Evolutionary conservation across 2,329 filamentous ascomycete species (phyloP).

Genomic region (Polychaeton citri): DNA sequence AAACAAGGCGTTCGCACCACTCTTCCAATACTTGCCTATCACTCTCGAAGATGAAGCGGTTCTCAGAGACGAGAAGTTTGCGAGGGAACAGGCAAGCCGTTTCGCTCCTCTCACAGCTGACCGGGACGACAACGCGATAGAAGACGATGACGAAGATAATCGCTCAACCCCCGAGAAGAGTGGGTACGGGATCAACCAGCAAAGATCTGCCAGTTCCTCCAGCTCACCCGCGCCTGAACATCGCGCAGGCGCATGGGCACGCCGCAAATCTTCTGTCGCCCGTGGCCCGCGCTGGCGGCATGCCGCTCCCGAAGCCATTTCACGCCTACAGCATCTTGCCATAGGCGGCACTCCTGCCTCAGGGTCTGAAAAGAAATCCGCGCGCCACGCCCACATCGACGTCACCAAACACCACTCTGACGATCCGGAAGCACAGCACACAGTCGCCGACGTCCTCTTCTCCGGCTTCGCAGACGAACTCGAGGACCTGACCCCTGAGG

Average conservation of each 20-base stretch:
- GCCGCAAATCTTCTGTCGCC: background rate
- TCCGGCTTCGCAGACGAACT: slow-evolving; percentile 83
- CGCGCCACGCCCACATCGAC: background rate
- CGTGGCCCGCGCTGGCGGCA: slow-evolving; percentile 4
- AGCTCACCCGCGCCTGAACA: background rate
- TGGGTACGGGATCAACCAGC: background rate
- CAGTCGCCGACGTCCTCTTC: slow-evolving; percentile 69
- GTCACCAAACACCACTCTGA: slow-evolving; percentile 24
- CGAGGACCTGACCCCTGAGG: slow-evolving; percentile 81
- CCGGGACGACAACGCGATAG: slow-evolving; percentile 29
- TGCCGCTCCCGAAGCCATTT: slow-evolving; percentile 10
- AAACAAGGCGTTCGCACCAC: slow-evolving; percentile 69
- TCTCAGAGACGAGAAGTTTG: slow-evolving; percentile 78
- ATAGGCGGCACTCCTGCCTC: background rate
- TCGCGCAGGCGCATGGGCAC: background rate
- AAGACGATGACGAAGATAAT: slow-evolving; percentile 5
- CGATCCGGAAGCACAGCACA: slow-evolving; percentile 58
- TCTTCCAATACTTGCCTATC: slow-evolving; percentile 82
- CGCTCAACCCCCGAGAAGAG: background rate
- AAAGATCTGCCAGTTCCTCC: background rate
- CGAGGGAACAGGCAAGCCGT: slow-evolving; percentile 44
- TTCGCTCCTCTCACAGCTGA: slow-evolving; percentile 20
- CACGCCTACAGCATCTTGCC: slow-evolving; percentile 11
- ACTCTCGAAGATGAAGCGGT: slow-evolving; percentile 93
- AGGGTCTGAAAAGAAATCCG: background rate